Evolutionary conservation across 2,329 filamentous ascomycete species (phyloP), one percentile per base, ranked within the genome.

Genomic region (Tolypocladium amazonense): DNA sequence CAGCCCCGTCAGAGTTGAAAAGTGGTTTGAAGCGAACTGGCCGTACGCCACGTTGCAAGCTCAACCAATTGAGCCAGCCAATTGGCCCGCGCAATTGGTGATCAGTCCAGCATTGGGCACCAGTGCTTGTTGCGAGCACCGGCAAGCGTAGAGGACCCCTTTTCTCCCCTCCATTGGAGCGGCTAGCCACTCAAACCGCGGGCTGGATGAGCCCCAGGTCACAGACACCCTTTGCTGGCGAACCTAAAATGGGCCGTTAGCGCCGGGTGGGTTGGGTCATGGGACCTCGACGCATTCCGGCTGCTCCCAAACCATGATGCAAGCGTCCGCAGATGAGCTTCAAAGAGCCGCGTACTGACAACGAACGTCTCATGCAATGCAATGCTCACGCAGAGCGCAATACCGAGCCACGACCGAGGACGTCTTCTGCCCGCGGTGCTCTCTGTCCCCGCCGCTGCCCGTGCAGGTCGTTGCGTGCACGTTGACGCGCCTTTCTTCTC

Each of bases 211-310:
- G 5, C n/a, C 27, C 47, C 27, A 20, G 60, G 50, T 27, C 50
- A 63, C 50, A n/a, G 18, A 41, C 39, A 41, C 38, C 52, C 39
- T 30, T 45, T 54, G 43, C 57, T 56, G 56, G 61, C 55, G 61
- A 64, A 63, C 58, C 60, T 63, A 55, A 62, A 63, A 61, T 61
- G 61, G 60, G 59, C 55, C 60, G 59, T 67, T 71, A 68, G 68
- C 68, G 67, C 67, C 63, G 65, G 64, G 65, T 65, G 61, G 59
- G 62, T 61, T 61, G 61, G 68, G 68, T 71, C 69, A 70, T 70
- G 68, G 65, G 69, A 71, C 68, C 68, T 62, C 56, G 56, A 63
- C 59, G 60, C 61, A 66, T 65, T 65, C 64, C 65, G 62, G 61
- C 63, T 60, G 55, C 47, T 61, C 57, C 30, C 56, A 38, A 43